phyloP scores from a whole-genome alignment of 495 filamentous ascomycete species.

The Aspergillus olivimuriae region DNA sequence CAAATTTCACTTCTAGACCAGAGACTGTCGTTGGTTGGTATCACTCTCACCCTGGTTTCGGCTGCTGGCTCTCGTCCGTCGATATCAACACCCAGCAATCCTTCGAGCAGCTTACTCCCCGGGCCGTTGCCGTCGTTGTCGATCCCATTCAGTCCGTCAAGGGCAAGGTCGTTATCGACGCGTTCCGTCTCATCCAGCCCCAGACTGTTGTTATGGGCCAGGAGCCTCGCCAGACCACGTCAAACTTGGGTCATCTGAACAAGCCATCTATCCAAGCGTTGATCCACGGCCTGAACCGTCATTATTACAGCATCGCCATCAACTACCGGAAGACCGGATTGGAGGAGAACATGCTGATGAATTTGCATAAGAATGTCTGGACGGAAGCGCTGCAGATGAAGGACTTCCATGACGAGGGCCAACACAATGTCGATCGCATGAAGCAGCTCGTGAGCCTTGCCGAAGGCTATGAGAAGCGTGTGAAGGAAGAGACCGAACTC shows the following conservation, averaged over 20 bases:
- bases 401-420: slow-evolving; percentile 80
- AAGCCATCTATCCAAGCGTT: slow-evolving; percentile 99
- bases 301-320: slow-evolving; percentile 98
- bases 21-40: slow-evolving; percentile 99
- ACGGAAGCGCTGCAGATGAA: slow-evolving; percentile 97
- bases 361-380: slow-evolving; percentile 98
- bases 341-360: slow-evolving; percentile 99
- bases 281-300: slow-evolving; percentile 94
- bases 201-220: slow-evolving; percentile 98
- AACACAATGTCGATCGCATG: slow-evolving; percentile 77
- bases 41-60: slow-evolving; percentile 97
- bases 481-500: slow-evolving; percentile 95
- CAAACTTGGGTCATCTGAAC: slow-evolving; percentile 95
- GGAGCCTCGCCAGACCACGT: slow-evolving; percentile 96
- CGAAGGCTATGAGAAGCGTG: slow-evolving; percentile 96
- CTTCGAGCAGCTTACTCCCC: slow-evolving; percentile 94
- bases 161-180: slow-evolving; percentile 98
- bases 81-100: slow-evolving; percentile 99
- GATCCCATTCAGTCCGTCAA: slow-evolving; percentile 99
- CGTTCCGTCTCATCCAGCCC: slow-evolving; percentile 97
- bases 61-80: slow-evolving; percentile 97
- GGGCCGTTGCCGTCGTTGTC: slow-evolving; percentile 94
- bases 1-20: slow-evolving; percentile 48
- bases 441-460: slow-evolving; percentile 81
- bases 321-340: slow-evolving; percentile 96